Base-by-base conservation (phyloP, 306 rosid species). In the Vicia faba region DNA sequence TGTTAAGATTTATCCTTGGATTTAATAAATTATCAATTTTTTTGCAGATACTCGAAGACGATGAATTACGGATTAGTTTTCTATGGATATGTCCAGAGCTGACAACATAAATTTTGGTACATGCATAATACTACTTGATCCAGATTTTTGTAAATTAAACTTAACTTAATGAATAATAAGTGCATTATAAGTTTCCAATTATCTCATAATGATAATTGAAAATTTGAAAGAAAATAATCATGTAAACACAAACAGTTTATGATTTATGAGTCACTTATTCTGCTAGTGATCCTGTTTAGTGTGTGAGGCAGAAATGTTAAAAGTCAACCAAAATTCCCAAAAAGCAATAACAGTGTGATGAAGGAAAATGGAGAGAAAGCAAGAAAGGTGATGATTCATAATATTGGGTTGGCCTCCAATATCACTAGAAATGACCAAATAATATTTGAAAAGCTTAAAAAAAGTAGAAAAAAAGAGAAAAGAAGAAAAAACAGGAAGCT, bases 351-450 rank as follows among this genome's bases (percentile, higher is more conserved):
- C 70, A 74, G 66, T 50, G 75, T 50, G 75, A 70, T 11, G 28
- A 25, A 25, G 79, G 33, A 69, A 76, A 53, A 64, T 70, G 70
- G 55, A 15, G 45, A 78, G 40, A 84, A 81, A 75, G 68, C 67
- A 72, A 70, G 45, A 51, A 69, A 64, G 76, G 77, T 77, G 72
- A 84, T 88, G 82, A 80, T 84, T 88, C 85, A 71, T 55, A 75
- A 76, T 56, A 40, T 79, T 77, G 65, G 83, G 89, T 59, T 82
- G 91, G 86, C 89, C 82, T 88, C 87, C 83, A 80, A 35, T 75
- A 69, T 85, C 87, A 75, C 74, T 71, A 79, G 11, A 75, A 83
- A 79, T 74, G 29, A 66, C 68, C 84, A 69, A 81, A 86, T 86
- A 76, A 66, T 73, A 80, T 79, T 88, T 86, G 85, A 84, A 54